These are phyloP conservation scores for Clausena lansium DNA, from an alignment of 345 rosid genomes.

Conservation along the genomic window DNA sequence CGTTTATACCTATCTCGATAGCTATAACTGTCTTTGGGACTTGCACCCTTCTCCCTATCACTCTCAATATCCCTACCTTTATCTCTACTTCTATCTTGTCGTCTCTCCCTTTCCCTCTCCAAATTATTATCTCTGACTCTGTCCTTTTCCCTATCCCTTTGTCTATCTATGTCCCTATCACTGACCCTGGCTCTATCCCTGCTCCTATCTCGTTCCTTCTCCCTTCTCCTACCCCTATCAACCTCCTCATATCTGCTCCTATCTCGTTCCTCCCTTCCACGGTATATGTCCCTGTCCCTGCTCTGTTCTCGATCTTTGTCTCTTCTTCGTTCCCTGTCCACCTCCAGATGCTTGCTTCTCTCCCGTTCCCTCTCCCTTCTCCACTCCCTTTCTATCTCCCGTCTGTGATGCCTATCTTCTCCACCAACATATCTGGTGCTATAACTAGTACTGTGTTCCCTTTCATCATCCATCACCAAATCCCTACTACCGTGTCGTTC, in stretches of 20 bases:
- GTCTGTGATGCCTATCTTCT: conserved; percentile 36
- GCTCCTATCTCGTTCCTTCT: conserved; percentile 41
- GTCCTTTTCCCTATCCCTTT: conserved; percentile 35
- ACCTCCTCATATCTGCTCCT: conserved; percentile 41
- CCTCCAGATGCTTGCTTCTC: conserved; percentile 15
- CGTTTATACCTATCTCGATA: conserved; percentile 31
- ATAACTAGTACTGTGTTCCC: conserved; percentile 35
- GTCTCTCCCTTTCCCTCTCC: conserved; percentile 29
- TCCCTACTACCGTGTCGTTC: conserved; percentile 39
- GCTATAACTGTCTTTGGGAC: conserved; percentile 24
- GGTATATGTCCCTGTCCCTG: conserved; percentile 33
- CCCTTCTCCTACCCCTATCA: conserved; percentile 39
- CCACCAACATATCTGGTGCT: conserved; percentile 34
- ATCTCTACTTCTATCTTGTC: conserved; percentile 42
- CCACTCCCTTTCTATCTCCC: conserved; percentile 19
- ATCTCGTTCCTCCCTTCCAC: conserved; percentile 39
- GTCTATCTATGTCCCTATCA: conserved; percentile 38
- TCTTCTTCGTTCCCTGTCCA: conserved; percentile 22
- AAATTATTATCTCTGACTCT: conserved; percentile 23
- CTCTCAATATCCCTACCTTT: conserved; percentile 42
- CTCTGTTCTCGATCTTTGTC: conserved; percentile 30
- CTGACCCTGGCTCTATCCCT: conserved; percentile 39
- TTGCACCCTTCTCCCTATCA: conserved; percentile 34
- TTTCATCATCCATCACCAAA: conserved; percentile 36
- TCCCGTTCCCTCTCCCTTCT: conserved; percentile 15